Conservation (phyloP, 2,329 filamentous ascomycete species). For the Ophiocordyceps unilateralis region DNA sequence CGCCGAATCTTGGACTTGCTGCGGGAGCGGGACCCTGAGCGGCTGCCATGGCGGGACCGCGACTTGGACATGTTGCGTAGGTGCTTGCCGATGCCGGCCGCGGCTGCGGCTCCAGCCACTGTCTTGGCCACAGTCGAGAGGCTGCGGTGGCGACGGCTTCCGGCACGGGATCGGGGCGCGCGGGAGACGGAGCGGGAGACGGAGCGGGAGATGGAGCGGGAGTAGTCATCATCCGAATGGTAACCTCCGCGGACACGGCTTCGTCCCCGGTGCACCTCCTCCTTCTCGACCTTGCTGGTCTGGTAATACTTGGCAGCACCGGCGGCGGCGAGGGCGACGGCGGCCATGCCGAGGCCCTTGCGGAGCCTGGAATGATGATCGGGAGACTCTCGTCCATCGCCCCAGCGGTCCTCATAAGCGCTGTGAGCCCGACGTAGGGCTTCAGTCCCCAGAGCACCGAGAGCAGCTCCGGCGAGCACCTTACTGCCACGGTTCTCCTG, state of each 20-base stretch:
- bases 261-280: constrained; percentile 38
- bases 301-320: constrained; percentile 49
- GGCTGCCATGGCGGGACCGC: constrained; percentile 9
- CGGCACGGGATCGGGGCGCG: constrained; percentile 22
- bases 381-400: constrained; percentile 20
- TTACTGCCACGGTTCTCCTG: constrained; percentile 37
- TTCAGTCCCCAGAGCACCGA: constrained; percentile 46
- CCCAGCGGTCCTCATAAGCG: constrained; percentile 37
- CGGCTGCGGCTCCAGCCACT: constrained; percentile 37
- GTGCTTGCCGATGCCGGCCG: constrained; percentile 41
- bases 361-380: constrained; percentile 33
- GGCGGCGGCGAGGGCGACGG: constrained; percentile 44
- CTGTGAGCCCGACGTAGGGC: constrained; percentile 41
- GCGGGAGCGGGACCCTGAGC: constrained; percentile 17
- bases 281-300: constrained; percentile 40
- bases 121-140: constrained; percentile 36
- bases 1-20: constrained; percentile 31
- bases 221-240: constrained; percentile 23
- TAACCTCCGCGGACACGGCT: constrained; percentile 28
- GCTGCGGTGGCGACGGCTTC: constrained; percentile 27
- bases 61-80: constrained; percentile 32
- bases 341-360: constrained; percentile 44
- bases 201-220: constrained; percentile 13
- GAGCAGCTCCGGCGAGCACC: constrained; percentile 41
- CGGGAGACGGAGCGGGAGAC: constrained; percentile 12